Evolutionary conservation across 2,329 filamentous ascomycete species (phyloP).

Genomic region (Colletotrichum noveboracense): DNA sequence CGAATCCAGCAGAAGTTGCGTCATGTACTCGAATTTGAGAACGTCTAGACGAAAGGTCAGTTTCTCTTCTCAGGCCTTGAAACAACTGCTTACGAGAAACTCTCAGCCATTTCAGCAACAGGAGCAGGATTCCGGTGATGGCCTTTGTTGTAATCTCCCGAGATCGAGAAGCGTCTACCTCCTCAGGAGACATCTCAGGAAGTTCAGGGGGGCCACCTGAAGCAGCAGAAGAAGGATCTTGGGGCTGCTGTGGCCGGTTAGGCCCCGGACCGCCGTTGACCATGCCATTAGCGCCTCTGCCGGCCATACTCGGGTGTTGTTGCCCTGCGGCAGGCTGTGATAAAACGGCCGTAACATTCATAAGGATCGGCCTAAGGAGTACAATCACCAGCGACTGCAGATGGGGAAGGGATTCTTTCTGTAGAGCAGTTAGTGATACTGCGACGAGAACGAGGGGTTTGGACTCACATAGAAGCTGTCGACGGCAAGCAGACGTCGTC

Average conservation of each 20-base stretch:
- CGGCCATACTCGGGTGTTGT: conserved; percentile 47
- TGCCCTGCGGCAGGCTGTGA: conserved; percentile 58
- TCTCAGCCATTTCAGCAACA: conserved; percentile 97
- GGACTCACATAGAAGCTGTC: conserved; percentile 83
- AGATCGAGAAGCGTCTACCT: conserved; percentile 80
- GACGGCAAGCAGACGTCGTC: conserved; percentile 72
- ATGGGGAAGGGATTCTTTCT: conserved; percentile 80
- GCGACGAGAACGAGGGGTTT: not conserved
- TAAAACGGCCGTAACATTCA: conserved; percentile 86
- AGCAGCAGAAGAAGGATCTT: conserved; percentile 20
- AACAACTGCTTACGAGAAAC: conserved; percentile 74
- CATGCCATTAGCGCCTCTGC: conserved; percentile 42
- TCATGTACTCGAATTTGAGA: conserved; percentile 94
- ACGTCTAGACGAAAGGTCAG: conserved; percentile 64
- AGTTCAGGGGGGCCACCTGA: conserved; percentile 35
- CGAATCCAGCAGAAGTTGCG: conserved; percentile 89
- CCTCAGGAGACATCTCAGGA: conserved; percentile 67
- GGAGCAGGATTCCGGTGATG: conserved; percentile 83
- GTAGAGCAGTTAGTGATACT: conserved; percentile 23
- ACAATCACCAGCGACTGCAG: conserved; percentile 94
- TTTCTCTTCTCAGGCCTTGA: not conserved
- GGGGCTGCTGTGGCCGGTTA: conserved; percentile 32
- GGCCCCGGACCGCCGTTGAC: conserved; percentile 43
- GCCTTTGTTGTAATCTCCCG: conserved; percentile 92
- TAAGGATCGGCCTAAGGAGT: conserved; percentile 84